Evolutionary conservation across 495 filamentous ascomycete species (phyloP).

Genomic region (Daldinia concentrica): DNA sequence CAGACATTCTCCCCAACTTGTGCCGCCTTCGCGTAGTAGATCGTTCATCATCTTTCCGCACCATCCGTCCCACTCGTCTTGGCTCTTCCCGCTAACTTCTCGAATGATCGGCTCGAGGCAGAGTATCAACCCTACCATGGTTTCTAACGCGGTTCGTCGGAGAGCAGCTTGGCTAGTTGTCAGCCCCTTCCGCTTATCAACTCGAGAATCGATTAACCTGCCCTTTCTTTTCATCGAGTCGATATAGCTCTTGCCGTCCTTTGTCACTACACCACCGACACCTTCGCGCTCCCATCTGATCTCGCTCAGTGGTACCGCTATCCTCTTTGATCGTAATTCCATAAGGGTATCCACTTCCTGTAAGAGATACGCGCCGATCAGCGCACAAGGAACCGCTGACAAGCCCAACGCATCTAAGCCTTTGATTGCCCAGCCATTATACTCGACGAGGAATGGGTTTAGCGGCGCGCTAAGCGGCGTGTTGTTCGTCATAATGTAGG

Average conservation of each 20-base stretch:
- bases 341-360: constrained; percentile 78
- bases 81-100: constrained; percentile 83
- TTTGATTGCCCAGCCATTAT: constrained; percentile 82
- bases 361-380: constrained; percentile 78
- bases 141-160: constrained; percentile 79
- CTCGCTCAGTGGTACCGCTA: constrained; percentile 87
- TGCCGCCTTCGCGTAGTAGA: constrained; percentile 79
- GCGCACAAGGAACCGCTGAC: constrained; percentile 79
- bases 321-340: constrained; percentile 74
- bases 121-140: constrained; percentile 88
- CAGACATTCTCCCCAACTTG: constrained; percentile 86
- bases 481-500: constrained; percentile 83
- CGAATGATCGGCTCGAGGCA: constrained; percentile 83
- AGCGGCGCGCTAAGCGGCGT: constrained; percentile 80
- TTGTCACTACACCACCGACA: constrained; percentile 63
- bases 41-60: constrained; percentile 86
- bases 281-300: constrained; percentile 87
- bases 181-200: constrained; percentile 55
- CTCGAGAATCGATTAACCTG: constrained; percentile 36
- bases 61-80: constrained; percentile 94
- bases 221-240: constrained; percentile 51
- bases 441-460: constrained; percentile 83
- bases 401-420: constrained; percentile 77
- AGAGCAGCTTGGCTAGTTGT: constrained; percentile 78
- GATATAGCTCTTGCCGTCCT: constrained; percentile 62